phyloP scores from a whole-genome alignment of 257 asterid genomes.

The Gentiana dahurica region DNA sequence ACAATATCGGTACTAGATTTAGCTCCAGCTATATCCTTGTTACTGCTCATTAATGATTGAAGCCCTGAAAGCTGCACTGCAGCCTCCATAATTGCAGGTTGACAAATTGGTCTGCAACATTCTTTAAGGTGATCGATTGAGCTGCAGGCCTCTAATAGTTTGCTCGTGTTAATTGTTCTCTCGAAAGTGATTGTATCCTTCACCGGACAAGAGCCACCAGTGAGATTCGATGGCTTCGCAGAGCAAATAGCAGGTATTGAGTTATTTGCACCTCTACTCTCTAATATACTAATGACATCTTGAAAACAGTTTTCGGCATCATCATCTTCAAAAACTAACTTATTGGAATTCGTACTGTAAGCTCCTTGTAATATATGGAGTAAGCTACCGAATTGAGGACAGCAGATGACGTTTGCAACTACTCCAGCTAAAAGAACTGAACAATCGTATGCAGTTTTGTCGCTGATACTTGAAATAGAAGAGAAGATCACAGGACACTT shows the following conservation, averaged over 20 bases:
- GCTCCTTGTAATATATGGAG: constrained; percentile 92
- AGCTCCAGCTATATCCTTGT: constrained; percentile 44
- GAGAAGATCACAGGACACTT: constrained; percentile 92
- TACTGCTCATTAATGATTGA: constrained; percentile 36
- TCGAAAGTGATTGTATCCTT: constrained; percentile 67
- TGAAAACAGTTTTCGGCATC: constrained; percentile 90
- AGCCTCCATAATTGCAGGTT: constrained; percentile 84
- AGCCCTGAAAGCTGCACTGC: constrained; percentile 66
- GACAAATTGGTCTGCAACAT: constrained; percentile 90
- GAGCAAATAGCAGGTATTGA: constrained; percentile 71
- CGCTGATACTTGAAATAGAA: constrained; percentile 56
- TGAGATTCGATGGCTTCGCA: constrained; percentile 59
- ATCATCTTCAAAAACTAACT: constrained; percentile 60
- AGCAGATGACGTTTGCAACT: constrained; percentile 89
- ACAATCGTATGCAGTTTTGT: constrained; percentile 90
- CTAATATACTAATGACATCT: constrained; percentile 88
- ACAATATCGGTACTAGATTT: constrained; percentile 44
- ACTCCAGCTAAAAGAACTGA: constrained; percentile 64
- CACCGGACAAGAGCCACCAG: constrained; percentile 96
- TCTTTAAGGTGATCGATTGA: constrained; percentile 81
- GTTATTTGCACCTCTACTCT: constrained; percentile 91
- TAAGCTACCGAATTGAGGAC: constrained; percentile 90
- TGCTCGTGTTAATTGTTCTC: constrained; percentile 74
- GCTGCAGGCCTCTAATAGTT: constrained; percentile 80
- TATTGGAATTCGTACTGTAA: constrained; percentile 51